phyloP scores from a whole-genome alignment of 2,329 filamentous ascomycete species.

The Fusarium temperatum region DNA sequence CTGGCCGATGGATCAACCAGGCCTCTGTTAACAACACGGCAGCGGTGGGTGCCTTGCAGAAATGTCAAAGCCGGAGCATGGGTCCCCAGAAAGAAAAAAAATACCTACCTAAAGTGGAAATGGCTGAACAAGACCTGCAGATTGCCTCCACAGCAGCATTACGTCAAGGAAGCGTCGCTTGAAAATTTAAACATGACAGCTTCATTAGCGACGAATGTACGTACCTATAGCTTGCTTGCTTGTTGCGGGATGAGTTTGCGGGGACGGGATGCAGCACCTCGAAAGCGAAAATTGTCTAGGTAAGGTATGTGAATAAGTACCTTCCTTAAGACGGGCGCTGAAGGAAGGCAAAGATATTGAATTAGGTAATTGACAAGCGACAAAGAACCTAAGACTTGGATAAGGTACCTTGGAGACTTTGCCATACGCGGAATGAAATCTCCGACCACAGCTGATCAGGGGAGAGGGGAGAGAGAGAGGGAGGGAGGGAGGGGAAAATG shows the following conservation, averaged over 20 bases:
- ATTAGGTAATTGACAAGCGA: not conserved
- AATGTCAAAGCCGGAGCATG: constrained; percentile 4
- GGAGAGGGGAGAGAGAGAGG: not conserved
- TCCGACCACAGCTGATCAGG: not conserved
- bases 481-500: not conserved
- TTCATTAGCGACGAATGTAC: not conserved
- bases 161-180: constrained; percentile 17
- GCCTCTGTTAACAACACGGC: not conserved
- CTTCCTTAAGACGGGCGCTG: not conserved
- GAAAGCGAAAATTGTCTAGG: not conserved
- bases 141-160: not conserved
- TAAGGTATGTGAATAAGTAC: no score
- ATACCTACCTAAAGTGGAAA: constrained; percentile 10
- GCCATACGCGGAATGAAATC: not conserved
- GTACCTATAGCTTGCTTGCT: not conserved
- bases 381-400: not conserved
- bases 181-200: not conserved
- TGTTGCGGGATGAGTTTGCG: not conserved
- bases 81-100: not conserved
- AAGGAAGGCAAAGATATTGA: not conserved
- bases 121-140: constrained; percentile 15
- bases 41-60: constrained; percentile 11
- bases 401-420: not conserved
- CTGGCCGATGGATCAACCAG: not conserved
- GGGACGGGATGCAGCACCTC: not conserved